Evolutionary conservation across 306 rosid species (phyloP).

Genomic region (Carpinus viminea): DNA sequence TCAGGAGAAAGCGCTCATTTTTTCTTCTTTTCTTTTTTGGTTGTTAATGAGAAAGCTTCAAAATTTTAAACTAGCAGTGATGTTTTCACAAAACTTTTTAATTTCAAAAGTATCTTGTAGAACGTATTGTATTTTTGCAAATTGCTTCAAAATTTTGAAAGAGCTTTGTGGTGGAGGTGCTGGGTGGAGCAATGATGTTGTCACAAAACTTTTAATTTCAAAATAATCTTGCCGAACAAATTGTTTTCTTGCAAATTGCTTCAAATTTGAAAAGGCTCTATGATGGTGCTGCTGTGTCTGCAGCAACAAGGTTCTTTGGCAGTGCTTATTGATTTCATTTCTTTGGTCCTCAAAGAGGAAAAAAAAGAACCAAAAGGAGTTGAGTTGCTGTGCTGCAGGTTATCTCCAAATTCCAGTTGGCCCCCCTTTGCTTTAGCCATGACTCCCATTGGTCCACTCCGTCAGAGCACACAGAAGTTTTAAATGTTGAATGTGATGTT

Average conservation of each 20-base stretch:
- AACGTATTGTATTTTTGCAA: background rate
- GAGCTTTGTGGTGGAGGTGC: slow-evolving; percentile 6
- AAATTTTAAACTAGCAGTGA: background rate
- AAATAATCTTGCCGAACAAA: background rate
- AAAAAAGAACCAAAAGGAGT: slow-evolving; percentile 1
- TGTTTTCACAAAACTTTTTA: background rate
- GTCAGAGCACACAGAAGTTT: background rate
- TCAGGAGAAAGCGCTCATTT: no score
- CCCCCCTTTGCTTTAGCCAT: background rate
- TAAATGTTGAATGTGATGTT: background rate
- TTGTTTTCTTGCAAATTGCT: slow-evolving; percentile 4
- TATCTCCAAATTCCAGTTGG: background rate
- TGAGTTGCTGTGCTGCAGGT: slow-evolving; percentile 16
- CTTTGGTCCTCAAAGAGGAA: background rate
- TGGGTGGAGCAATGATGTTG: background rate
- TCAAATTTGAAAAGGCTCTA: slow-evolving; percentile 8
- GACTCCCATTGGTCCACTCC: slow-evolving; percentile 1
- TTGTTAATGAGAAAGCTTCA: background rate
- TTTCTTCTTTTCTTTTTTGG: background rate
- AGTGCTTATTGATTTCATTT: background rate
- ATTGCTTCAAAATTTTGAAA: slow-evolving; percentile 13
- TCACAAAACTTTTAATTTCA: background rate
- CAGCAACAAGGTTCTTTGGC: background rate
- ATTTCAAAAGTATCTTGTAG: background rate
- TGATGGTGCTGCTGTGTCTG: slow-evolving; percentile 12